Evolutionary conservation across 1,139 yeast species (phyloP), one percentile per base, ranked within the genome.

Genomic region (Hanseniaspora uvarum): DNA sequence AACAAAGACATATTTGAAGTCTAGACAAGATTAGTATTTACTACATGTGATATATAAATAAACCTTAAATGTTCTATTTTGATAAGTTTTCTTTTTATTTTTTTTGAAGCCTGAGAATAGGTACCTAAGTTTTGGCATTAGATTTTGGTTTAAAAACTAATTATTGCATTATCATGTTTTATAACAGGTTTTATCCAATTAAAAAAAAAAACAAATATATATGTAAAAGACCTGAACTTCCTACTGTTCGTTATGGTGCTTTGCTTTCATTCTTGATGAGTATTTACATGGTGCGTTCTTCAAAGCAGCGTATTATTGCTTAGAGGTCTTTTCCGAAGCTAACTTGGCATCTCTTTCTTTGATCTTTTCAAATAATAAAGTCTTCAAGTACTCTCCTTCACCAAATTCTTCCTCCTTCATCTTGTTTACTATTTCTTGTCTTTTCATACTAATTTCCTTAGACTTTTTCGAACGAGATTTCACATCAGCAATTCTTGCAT

Each of bases 341-440:
- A 50, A 4, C 53, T 47, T 54, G 52, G 30, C 54, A 52, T 58
- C 59, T 48, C 58, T 62, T 49, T 60, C 62, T 21, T 55, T 63
- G 43, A 67, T 59, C 58, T 75, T 76, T 53, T 72, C 69, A 58
- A 79, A 81, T 49, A 84, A 64, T 53, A 86, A 80, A 64, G 81
- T 77, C 68, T 78, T 81, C 66, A 88, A 74, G 59, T 83, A 79
- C 7, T 78, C 79, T 60, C 83, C 82, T 63, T 86, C 85, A 12
- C 95, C 95, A 63, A 80, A 86, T 61, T 79, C 79, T 63, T 86
- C 95, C 62, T 86, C 95, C 56, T 81, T 83, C 56, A 76, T 70
- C 63, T 77, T 68, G 65, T 79, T 78, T 75, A 82, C 78, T 61
- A 74, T 76, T 56, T 72, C 70, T 52, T 79, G 82, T 50, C 79